Conservation (phyloP, 2,329 filamentous ascomycete genomes). For the Aspergillus neoniger region DNA sequence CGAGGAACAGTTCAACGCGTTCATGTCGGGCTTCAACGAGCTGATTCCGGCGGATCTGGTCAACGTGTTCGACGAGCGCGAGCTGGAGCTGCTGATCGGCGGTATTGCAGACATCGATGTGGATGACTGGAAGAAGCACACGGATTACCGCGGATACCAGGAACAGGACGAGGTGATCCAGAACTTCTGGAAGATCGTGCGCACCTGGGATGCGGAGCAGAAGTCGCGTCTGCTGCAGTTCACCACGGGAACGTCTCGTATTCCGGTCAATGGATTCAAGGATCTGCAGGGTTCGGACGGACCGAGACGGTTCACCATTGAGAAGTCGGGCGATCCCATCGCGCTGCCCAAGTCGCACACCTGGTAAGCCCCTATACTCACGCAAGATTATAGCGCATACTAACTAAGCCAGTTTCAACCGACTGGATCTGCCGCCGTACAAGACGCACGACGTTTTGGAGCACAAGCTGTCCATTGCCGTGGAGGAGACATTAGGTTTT, state of each 20-base stretch:
- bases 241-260: conserved; percentile 94
- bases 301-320: conserved; percentile 92
- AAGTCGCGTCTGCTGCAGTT: conserved; percentile 96
- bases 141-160: conserved; percentile 97
- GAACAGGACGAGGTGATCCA: conserved; percentile 96
- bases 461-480: conserved; percentile 90
- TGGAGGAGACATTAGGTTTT: conserved; percentile 98
- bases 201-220: conserved; percentile 96
- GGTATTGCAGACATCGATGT: conserved; percentile 99
- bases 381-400: not conserved
- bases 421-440: conserved; percentile 90
- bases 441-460: conserved; percentile 84
- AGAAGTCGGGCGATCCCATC: conserved; percentile 88
- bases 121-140: conserved; percentile 99
- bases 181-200: conserved; percentile 96
- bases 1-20: conserved; percentile 96
- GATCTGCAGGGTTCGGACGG: conserved; percentile 97
- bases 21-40: conserved; percentile 96
- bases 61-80: conserved; percentile 97
- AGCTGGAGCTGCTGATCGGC: conserved; percentile 92
- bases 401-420: conserved; percentile 74
- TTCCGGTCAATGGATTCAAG: conserved; percentile 99
- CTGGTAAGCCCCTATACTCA: conserved; percentile 65
- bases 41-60: conserved; percentile 94
- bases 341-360: conserved; percentile 97